Base-by-base conservation (phyloP, 139 green algal genomes). In the Coccomyxa sp. region DNA sequence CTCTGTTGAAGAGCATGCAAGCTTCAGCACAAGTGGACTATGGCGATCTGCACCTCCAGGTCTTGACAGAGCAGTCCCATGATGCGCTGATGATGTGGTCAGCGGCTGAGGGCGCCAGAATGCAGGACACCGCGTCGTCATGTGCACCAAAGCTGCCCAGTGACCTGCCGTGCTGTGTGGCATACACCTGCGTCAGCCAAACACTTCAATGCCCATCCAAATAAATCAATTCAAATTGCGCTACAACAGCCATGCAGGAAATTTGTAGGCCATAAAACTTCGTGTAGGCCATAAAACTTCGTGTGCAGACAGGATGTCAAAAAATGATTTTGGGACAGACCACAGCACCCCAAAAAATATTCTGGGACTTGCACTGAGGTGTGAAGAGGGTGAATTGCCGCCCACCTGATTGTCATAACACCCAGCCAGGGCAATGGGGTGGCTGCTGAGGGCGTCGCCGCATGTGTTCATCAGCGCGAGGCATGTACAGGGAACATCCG, bases 31-130 rank as follows among this genome's bases (percentile, higher is more conserved):
- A 7, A 51, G 3, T 11, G 38, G 3, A 51, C 3, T 7, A 51
- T 3, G 7, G 38, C 38, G 38, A 7, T 3, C 38, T 67, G 60
- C 79, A 87, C 84, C 60, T 76, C 90, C 92, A 92, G 3, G 93
- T 67, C 83, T 92, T 94, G 28, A 96, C 83, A 4, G 89, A 87
- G 83, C 93, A 92, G 81, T 97, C 94, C 91, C 92, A 96, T 4
- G 89, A 93, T 15, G 86, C 85, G 0, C 90, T 93, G 4, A 90
- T 45, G 21, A 96, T 82, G 58, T 32, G 71, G 27, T 67, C 63
- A 4, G 63, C 18, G 17, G n/a, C 25, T 18, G 38, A 31, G 27
- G 68, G 45, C 9, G 91, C 57, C 21, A 77, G 71, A 79, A 95
- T 25, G 74, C 88, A 92, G n/a, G 91, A 92, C 76, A 97, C 90